Evolutionary conservation across 1,284 basidiomycete species (phyloP).

Genomic region (Rhodotorula sp.): DNA sequence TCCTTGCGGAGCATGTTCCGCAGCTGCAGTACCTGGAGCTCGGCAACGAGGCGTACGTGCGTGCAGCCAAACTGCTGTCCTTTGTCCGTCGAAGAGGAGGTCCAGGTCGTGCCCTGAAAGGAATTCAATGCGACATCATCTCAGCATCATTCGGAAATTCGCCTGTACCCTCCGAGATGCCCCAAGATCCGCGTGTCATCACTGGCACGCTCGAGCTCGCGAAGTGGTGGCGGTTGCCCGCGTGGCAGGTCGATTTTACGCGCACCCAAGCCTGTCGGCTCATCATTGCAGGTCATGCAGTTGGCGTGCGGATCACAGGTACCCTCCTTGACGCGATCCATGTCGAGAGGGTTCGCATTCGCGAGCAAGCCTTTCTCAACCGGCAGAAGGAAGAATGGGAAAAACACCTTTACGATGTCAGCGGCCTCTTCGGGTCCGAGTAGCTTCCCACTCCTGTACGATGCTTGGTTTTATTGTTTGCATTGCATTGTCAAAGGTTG

Average conservation of each 20-base stretch:
- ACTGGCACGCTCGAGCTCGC: not conserved
- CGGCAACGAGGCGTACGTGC: not conserved
- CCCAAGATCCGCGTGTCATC: not conserved
- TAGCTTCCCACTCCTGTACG: no score
- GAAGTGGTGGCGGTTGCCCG: not conserved
- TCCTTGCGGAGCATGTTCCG: not conserved
- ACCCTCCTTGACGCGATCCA: not conserved
- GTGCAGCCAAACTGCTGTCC: not conserved
- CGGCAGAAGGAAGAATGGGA: conserved; percentile 6
- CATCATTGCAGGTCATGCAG: not conserved
- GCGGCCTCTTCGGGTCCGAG: not conserved
- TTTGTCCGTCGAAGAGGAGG: not conserved
- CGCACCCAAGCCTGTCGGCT: conserved; percentile 1
- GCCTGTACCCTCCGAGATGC: not conserved
- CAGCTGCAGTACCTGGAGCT: not conserved
- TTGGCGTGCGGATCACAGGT: not conserved
- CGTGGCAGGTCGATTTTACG: not conserved
- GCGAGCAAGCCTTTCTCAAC: conserved; percentile 4
- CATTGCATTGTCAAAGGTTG: no score
- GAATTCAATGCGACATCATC: not conserved
- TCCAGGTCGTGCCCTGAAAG: not conserved
- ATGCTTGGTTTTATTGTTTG: no score
- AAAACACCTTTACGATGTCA: not conserved
- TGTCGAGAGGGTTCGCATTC: no score
- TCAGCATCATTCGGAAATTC: no score